Evolutionary conservation across 768 basidiomycete genomes (phyloP).

Genomic region (Asterophora lycoperdoides): DNA sequence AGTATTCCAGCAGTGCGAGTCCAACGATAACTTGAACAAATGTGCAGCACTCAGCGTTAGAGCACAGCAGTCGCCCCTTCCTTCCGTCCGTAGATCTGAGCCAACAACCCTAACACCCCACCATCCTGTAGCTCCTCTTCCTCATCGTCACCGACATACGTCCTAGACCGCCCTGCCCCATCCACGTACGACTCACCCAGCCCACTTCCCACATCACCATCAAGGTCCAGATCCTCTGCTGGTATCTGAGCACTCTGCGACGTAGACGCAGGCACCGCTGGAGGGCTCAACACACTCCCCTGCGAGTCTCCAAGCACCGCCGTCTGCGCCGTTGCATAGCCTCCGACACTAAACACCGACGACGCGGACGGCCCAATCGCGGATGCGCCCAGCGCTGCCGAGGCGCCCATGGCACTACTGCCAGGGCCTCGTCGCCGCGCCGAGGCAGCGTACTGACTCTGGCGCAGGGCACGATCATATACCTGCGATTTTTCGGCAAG

Average conservation of each 20-base stretch:
- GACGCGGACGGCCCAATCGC: constrained; percentile 28
- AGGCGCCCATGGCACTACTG: constrained; percentile 45
- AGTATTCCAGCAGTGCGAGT: neutral
- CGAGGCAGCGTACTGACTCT: constrained; percentile 57
- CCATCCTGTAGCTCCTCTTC: constrained; percentile 74
- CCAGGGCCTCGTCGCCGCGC: constrained; percentile 42
- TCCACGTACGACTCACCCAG: constrained; percentile 78
- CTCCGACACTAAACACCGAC: constrained; percentile 39
- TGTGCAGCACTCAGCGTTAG: constrained; percentile 11
- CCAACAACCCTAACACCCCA: constrained; percentile 79
- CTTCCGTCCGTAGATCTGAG: constrained; percentile 76
- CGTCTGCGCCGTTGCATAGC: constrained; percentile 59
- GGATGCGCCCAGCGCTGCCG: constrained; percentile 40
- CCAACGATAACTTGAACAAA: neutral
- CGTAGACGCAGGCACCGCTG: constrained; percentile 4
- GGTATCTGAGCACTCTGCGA: constrained; percentile 22
- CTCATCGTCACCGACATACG: constrained; percentile 43
- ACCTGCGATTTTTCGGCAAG: constrained; percentile 57
- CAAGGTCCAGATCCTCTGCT: constrained; percentile 45
- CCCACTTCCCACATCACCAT: constrained; percentile 57
- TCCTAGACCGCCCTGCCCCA: constrained; percentile 42
- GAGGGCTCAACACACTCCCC: constrained; percentile 38
- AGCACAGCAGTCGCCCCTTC: constrained; percentile 49
- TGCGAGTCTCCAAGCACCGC: constrained; percentile 75
- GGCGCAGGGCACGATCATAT: constrained; percentile 70